Conservation (phyloP, 345 rosid species). For the Sonneratia alba region DNA sequence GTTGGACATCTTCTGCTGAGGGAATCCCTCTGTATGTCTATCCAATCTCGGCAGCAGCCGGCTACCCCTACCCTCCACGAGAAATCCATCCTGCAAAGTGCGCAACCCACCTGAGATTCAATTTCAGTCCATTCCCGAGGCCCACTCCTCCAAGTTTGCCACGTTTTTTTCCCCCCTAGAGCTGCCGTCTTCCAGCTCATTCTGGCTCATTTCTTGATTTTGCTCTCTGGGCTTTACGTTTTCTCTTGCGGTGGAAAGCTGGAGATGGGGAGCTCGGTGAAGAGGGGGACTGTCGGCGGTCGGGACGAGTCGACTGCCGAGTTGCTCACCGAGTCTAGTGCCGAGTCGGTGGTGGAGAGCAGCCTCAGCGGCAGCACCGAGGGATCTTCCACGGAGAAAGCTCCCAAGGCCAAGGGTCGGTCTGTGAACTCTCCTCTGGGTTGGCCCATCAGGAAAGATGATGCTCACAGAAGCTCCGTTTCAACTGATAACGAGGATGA, state of each 20-base stretch:
- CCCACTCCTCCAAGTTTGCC: not conserved
- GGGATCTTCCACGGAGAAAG: constrained; percentile 22
- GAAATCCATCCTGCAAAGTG: not conserved
- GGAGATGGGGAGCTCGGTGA: constrained; percentile 48
- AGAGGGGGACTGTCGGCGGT: constrained; percentile 23
- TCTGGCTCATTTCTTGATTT: constrained; percentile 3
- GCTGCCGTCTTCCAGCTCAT: not conserved
- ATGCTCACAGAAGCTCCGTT: constrained; percentile 30
- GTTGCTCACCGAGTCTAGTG: constrained; percentile 27
- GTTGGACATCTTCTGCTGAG: not conserved
- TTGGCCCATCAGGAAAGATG: constrained; percentile 84
- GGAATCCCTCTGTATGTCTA: not conserved
- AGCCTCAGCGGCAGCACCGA: constrained; percentile 31
- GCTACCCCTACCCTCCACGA: not conserved
- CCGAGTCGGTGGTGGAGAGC: constrained; percentile 42
- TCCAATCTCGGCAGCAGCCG: not conserved
- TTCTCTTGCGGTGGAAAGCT: not conserved
- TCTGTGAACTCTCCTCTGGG: constrained; percentile 59
- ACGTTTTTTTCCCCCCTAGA: not conserved
- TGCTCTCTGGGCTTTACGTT: constrained; percentile 7
- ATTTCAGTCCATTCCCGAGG: not conserved
- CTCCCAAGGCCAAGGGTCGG: constrained; percentile 23
- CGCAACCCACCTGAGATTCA: not conserved
- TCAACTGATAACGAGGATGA: constrained; percentile 28
- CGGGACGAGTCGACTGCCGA: constrained; percentile 8